Percentiles rank a stretch among this genome's conserved stretches.
phyloP scores from a whole-genome alignment of 768 basidiomycete species.

The Cytidiella melzeri region DNA sequence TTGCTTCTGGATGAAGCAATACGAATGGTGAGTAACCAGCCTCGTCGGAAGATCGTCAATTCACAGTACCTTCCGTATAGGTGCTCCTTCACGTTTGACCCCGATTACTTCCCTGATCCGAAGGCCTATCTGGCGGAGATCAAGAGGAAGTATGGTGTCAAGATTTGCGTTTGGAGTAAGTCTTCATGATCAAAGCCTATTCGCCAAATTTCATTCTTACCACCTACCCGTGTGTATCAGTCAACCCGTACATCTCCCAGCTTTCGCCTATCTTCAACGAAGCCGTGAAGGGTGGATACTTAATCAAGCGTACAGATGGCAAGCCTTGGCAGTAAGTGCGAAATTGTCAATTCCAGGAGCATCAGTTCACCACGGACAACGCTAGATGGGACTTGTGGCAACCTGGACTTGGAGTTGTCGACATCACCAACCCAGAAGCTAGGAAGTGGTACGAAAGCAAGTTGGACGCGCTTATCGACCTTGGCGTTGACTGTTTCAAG shows the following conservation, averaged over 20 bases:
- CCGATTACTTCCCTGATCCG: slow-evolving; percentile 71
- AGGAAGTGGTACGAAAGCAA: slow-evolving; percentile 41
- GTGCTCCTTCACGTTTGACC: slow-evolving; percentile 74
- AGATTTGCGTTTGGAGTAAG: slow-evolving; percentile 69
- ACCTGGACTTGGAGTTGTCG: slow-evolving; percentile 55
- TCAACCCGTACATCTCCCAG: slow-evolving; percentile 74
- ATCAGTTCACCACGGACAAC: too few relatives aligned
- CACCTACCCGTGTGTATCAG: slow-evolving; percentile 27
- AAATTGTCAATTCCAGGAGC: too few relatives aligned
- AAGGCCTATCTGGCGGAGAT: slow-evolving; percentile 55
- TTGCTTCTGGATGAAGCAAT: slow-evolving; percentile 74
- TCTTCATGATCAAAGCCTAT: too few relatives aligned
- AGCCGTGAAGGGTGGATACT: slow-evolving; percentile 58
- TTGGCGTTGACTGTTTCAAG: slow-evolving; percentile 49
- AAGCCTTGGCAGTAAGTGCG: slow-evolving; percentile 60
- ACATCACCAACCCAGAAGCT: slow-evolving; percentile 54
- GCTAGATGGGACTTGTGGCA: slow-evolving; percentile 58
- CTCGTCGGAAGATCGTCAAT: not conserved
- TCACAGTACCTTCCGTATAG: slow-evolving; percentile 23
- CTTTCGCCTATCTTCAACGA: slow-evolving; percentile 65
- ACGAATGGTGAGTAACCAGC: slow-evolving; percentile 46
- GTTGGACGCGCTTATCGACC: slow-evolving; percentile 36
- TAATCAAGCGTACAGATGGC: slow-evolving; percentile 64
- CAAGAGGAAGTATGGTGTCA: slow-evolving; percentile 57
- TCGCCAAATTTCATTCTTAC: not conserved